Evolutionary conservation across 2,329 filamentous ascomycete genomes (phyloP), one percentile per base, ranked within the genome.

Genomic region (Aspergillus uvarum): DNA sequence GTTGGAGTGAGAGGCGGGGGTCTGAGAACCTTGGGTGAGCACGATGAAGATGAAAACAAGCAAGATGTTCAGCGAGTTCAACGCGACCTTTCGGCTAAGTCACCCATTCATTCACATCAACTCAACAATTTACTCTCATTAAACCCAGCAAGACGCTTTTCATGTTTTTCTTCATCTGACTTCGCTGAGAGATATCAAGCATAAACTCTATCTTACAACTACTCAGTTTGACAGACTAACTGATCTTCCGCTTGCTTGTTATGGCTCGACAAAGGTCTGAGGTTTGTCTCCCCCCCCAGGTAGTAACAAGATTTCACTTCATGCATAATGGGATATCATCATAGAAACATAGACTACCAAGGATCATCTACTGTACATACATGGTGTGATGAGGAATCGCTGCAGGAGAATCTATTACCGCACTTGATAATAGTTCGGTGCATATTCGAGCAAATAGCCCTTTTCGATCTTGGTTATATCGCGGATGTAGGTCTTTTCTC

Each of bases 381-480:
- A 19, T 7, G 14, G 4, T 44, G 19, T 19, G 3, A 1, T 6
- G 19, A 19, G 16, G 38, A n/a, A 19, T 7, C 38, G 10, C 5
- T 44, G 38, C 14, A 16, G 5, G 16, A 7, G 5, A 14, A 22
- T n/a, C 10, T 12, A 47, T 64, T 61, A 72, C 24, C 65, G 83
- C 21, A 91, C 76, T 69, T 86, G 84, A 74, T 96, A 96, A 72
- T 90, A 98, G 57, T 89, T 87, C 0, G 91, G 87, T 14, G 91
- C 92, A 80, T 94, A 96, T 74, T 98, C 92, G 51, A 93, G 74
- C 67, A 99, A 81, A 91, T 94, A 99, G n/a, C 80, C 82, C 82
- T 92, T 96, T 73, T 97, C 91, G 68, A 98, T 90, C 79, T 91
- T 95, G n/a, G 89, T 95, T 60, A 98, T 81, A 75, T 98, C 94